phyloP scores from a whole-genome alignment of 257 asterid genomes.

The Solanum chmielewskii region DNA sequence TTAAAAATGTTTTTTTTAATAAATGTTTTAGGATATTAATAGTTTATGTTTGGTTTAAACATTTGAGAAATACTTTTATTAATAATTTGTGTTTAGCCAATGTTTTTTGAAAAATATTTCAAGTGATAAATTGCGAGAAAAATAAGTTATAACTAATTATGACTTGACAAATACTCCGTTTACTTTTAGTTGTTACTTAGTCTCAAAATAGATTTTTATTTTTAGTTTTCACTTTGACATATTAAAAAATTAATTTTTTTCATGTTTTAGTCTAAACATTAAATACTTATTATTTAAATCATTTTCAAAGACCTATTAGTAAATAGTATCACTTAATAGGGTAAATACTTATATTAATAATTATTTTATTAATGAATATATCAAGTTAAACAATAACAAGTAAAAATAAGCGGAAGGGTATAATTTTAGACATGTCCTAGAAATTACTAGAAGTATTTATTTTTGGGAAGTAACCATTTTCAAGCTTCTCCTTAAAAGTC shows the following conservation, averaged over 20 bases:
- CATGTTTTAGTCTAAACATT: no score
- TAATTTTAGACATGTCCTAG: background rate
- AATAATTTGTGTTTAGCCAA: background rate
- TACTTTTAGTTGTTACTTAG: no score
- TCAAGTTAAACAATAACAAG: fast-evolving
- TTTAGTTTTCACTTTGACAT: no score
- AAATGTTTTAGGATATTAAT: background rate
- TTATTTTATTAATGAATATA: fast-evolving
- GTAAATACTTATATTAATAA: no score
- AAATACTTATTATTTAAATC: no score
- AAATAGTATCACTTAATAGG: no score
- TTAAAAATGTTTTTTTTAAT: no score
- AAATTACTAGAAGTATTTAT: background rate
- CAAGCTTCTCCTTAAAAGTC: background rate
- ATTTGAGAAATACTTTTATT: background rate
- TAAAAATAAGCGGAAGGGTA: background rate
- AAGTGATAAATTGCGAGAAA: background rate
- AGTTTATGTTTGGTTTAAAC: background rate
- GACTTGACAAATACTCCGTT: background rate
- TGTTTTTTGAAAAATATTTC: no score
- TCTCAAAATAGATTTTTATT: no score
- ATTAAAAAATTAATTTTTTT: no score
- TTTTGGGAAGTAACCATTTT: background rate
- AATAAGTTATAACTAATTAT: background rate
- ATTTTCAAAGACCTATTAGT: no score